Conservation (phyloP, 768 basidiomycete species). For the Termitomyces sp. region DNA sequence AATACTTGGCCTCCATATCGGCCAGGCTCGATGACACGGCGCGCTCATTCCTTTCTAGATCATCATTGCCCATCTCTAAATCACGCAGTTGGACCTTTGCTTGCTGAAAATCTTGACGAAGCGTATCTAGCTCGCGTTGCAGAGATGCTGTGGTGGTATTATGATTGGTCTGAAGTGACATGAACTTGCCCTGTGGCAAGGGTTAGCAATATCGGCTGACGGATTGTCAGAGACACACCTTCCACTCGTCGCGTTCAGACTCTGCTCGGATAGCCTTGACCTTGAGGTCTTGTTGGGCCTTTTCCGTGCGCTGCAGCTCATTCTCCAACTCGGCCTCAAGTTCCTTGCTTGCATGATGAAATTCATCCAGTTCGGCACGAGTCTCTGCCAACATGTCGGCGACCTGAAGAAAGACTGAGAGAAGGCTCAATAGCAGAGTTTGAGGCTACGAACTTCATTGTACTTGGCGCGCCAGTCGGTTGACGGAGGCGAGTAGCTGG, state of each 20-base stretch:
- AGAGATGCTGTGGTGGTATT: constrained; percentile 88
- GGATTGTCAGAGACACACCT: constrained; percentile 45
- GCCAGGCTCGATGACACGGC: constrained; percentile 79
- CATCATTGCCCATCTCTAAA: constrained; percentile 96
- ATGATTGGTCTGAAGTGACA: constrained; percentile 83
- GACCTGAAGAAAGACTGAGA: constrained; percentile 31
- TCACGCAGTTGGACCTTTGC: constrained; percentile 75
- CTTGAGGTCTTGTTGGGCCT: constrained; percentile 74
- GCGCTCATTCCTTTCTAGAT: constrained; percentile 91
- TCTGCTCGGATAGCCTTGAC: constrained; percentile 67
- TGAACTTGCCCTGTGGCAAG: constrained; percentile 62
- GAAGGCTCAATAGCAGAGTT: background rate
- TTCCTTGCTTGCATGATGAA: constrained; percentile 83
- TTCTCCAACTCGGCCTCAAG: constrained; percentile 90
- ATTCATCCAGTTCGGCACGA: constrained; percentile 80
- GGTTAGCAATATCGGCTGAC: constrained; percentile 2
- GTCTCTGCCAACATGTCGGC: constrained; percentile 83
- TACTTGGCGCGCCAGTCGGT: constrained; percentile 78
- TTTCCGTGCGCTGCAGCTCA: constrained; percentile 85
- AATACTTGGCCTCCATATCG: constrained; percentile 84
- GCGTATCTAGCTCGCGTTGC: constrained; percentile 84
- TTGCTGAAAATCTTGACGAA: constrained; percentile 68
- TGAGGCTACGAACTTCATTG: constrained; percentile 42
- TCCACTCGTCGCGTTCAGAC: constrained; percentile 85
- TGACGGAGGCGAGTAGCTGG: constrained; percentile 47